Conservation (phyloP, 2,329 filamentous ascomycete genomes). For the Colletotrichum graminicola region DNA sequence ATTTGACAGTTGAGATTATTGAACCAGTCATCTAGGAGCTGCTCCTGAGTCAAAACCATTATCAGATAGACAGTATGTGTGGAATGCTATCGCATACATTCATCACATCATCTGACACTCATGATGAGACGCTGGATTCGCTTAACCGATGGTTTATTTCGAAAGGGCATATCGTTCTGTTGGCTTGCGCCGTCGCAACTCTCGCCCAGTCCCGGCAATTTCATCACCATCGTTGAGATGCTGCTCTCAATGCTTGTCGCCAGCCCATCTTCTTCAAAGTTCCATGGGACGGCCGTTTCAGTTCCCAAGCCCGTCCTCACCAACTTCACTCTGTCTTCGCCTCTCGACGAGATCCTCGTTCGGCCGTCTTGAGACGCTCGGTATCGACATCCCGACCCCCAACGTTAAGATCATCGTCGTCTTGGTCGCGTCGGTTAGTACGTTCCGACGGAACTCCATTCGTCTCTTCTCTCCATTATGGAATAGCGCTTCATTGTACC, state of each 20-base stretch:
- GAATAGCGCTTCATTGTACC: constrained; percentile 44
- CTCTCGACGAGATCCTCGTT: constrained; percentile 41
- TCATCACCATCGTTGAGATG: constrained; percentile 32
- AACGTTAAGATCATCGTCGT: constrained; percentile 42
- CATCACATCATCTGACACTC: constrained; percentile 38
- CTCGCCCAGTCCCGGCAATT: constrained; percentile 5
- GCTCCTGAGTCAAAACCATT: background rate
- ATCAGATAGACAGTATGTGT: background rate
- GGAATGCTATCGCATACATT: constrained; percentile 16
- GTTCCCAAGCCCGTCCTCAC: constrained; percentile 42
- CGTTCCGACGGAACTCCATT: constrained; percentile 31
- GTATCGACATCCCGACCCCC: constrained; percentile 43
- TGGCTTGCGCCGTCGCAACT: constrained; percentile 17
- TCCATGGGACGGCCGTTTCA: constrained; percentile 40
- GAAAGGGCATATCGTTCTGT: background rate
- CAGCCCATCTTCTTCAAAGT: constrained; percentile 38
- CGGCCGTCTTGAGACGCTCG: constrained; percentile 43
- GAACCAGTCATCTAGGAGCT: constrained; percentile 20
- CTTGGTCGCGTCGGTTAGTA: constrained; percentile 12
- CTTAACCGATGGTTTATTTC: constrained; percentile 22
- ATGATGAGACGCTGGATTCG: constrained; percentile 30
- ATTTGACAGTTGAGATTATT: background rate
- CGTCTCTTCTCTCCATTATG: constrained; percentile 38
- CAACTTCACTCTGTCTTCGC: constrained; percentile 38
- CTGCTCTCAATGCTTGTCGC: constrained; percentile 42